A percentile compares a stretch with the other conserved stretches of the same genome.
These are phyloP conservation scores for Diplodia sapinea DNA, from an alignment of 2,329 filamentous ascomycete genomes.

Conservation along the genomic window DNA sequence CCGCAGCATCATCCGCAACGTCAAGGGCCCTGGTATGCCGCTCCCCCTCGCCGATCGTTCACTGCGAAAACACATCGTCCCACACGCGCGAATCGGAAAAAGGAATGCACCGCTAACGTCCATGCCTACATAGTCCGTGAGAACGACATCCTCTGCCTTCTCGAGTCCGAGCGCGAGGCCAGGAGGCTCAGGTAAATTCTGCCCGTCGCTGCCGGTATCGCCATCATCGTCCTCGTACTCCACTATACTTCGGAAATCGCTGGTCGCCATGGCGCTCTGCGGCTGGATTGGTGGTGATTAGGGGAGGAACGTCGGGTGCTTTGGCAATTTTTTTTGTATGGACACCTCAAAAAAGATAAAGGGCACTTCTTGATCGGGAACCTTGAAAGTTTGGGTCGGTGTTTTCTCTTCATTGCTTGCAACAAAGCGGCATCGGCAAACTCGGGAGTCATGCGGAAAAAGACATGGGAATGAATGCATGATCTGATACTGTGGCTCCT, in stretches of 20 bases:
- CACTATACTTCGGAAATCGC: background rate
- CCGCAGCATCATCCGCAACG: conserved; percentile 99
- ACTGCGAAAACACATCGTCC: background rate
- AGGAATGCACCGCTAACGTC: background rate
- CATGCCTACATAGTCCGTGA: conserved; percentile 59
- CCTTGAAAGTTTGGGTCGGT: conserved; percentile 23
- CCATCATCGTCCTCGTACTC: background rate
- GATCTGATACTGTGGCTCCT: conserved; percentile 13
- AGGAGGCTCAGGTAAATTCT: conserved; percentile 87
- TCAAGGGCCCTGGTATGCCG: conserved; percentile 95
- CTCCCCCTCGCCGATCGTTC: background rate
- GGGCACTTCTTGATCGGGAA: conserved; percentile 24
- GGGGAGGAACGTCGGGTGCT: conserved; percentile 1
- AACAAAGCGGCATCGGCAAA: conserved; percentile 19
- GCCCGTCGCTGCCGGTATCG: background rate
- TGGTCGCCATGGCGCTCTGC: conserved; percentile 21
- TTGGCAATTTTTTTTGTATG: conserved; percentile 20
- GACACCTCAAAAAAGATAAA: conserved; percentile 27
- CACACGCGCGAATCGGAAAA: background rate
- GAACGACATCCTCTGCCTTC: conserved; percentile 98
- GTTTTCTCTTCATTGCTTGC: conserved; percentile 16
- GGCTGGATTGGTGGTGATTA: conserved; percentile 12
- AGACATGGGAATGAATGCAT: conserved; percentile 29
- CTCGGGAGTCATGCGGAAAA: conserved; percentile 19
- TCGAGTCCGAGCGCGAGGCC: conserved; percentile 99